phyloP scores from a whole-genome alignment of 73 alveolate species.

The Paramecium biaurelia region DNA sequence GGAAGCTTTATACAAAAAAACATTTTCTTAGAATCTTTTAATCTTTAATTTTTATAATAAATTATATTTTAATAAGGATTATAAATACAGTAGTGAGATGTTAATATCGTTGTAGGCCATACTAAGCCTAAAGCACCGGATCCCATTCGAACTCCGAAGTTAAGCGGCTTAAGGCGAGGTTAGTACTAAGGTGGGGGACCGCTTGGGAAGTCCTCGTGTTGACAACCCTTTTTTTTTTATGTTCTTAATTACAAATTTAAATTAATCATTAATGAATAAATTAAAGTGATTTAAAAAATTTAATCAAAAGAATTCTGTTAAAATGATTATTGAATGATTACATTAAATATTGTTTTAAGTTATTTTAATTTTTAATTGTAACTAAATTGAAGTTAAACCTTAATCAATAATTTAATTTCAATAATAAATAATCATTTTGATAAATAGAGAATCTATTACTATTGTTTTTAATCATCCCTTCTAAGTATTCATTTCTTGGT shows the following conservation, averaged over 20 bases:
- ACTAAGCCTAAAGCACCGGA: slow-evolving; percentile 99
- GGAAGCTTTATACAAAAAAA: too few species aligned
- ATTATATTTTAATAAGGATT: neutral
- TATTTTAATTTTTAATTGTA: too few species aligned
- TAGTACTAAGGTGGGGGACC: slow-evolving; percentile 99
- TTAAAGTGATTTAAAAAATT: too few species aligned
- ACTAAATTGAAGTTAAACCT: too few species aligned
- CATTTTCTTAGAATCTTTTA: too few species aligned
- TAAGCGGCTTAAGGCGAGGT: slow-evolving; percentile 99
- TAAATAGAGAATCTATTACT: neutral
- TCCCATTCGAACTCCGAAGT: slow-evolving; percentile 99
- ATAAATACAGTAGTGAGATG: neutral
- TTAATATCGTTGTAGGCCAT: slow-evolving; percentile 91
- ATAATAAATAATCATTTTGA: neutral
- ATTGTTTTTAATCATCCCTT: neutral
- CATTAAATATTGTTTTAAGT: too few species aligned
- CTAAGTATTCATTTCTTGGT: neutral
- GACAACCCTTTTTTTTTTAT: slow-evolving; percentile 73
- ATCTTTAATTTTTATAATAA: too few species aligned
- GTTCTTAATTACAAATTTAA: too few species aligned
- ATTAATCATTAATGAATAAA: too few species aligned
- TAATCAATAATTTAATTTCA: neutral
- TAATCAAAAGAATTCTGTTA: too few species aligned
- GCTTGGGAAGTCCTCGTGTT: slow-evolving; percentile 98
- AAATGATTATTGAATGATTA: too few species aligned